Base-by-base conservation (phyloP, 1,284 basidiomycete genomes). In the Earliella scabrosa region DNA sequence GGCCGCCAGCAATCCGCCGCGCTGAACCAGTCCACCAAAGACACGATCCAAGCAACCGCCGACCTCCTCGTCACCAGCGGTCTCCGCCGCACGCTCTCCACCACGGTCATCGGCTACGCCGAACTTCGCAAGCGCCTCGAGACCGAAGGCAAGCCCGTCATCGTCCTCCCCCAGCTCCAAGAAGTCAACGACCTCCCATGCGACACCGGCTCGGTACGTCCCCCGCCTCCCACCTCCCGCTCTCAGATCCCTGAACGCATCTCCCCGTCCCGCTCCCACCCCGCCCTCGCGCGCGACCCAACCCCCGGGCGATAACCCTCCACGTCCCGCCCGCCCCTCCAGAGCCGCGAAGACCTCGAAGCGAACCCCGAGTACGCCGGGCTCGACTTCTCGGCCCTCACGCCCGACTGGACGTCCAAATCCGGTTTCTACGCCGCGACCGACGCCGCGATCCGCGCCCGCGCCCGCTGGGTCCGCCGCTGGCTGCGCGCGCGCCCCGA, bases 401-500 rank as follows among this genome's bases (percentile, higher is more conserved):
- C 66, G 41, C 69, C 70, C 29, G 70, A 68, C 50, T 73, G 71
- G 71, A 72, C 63, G 44, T 64, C 64, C 46, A 73, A 73, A 36
- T 13, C 61, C 31, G 71, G 67, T 26, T 64, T 68, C 61, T 71
- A 72, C 61, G 69, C 68, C 18, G 45, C 58, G 14, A 52, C 63
- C n/a, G 56, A 59, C 32, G 46, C 51, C 11, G 55, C 66, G 24
- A 60, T 73, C 39, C 57, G 61, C 54, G 66, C 64, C 4, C 68
- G 71, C 21, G 71, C 71, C 6, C 66, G 67, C 32, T 72, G 71
- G 71, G 61, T 64, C 47, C 65, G 71, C 14, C 54, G 45, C 32
- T 73, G 71, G 71, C 66, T 73, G 24, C 68, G 71, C 36, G 52
- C 60, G 29, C 69, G 69, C 18, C 68, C 70, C 18, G 71, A 73